Evolutionary conservation across 805 yeast genomes (phyloP).

Genomic region (Saturnispora sanitii): DNA sequence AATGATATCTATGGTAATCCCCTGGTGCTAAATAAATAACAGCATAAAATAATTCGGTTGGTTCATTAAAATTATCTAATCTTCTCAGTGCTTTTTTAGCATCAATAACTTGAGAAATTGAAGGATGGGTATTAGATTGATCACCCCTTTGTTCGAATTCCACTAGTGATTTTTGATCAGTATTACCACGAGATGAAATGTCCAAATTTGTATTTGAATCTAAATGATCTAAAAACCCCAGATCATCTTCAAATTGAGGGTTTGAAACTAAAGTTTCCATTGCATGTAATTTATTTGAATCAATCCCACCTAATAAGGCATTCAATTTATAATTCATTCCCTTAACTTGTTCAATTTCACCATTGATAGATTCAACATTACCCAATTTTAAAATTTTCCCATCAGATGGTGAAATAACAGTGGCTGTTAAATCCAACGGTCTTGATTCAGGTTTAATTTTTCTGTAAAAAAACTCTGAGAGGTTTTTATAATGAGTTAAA

Average conservation of each 20-base stretch:
- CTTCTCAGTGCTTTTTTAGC: slow-evolving; percentile 14
- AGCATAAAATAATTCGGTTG: slow-evolving; percentile 66
- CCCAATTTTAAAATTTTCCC: slow-evolving; percentile 87
- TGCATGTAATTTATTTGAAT: slow-evolving; percentile 40
- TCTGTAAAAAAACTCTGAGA: slow-evolving; percentile 88
- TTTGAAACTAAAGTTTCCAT: slow-evolving; percentile 5
- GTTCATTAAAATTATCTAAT: slow-evolving; percentile 26
- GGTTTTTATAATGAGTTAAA: slow-evolving; percentile 60
- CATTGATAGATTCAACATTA: slow-evolving; percentile 50
- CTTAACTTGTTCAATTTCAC: slow-evolving; percentile 92
- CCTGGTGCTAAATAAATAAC: slow-evolving; percentile 97
- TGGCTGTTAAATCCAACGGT: slow-evolving; percentile 55
- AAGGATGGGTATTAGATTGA: slow-evolving; percentile 33
- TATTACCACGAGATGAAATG: slow-evolving; percentile 6
- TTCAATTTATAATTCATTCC: slow-evolving; percentile 90
- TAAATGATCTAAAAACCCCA: slow-evolving; percentile 9
- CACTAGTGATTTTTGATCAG: slow-evolving; percentile 16
- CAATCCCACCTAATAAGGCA: slow-evolving; percentile 64
- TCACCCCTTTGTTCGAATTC: slow-evolving; percentile 61
- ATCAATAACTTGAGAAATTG: slow-evolving; percentile 21
- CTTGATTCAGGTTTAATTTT: slow-evolving; percentile 67
- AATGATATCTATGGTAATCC: slow-evolving; percentile 93
- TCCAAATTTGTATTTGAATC: slow-evolving; percentile 12
- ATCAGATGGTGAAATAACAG: slow-evolving; percentile 84
- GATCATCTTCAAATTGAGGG: slow-evolving; percentile 13